Evolutionary conservation across 1,284 basidiomycete genomes (phyloP), one percentile per base, ranked within the genome.

Genomic region (Ceratobasidium sp.): DNA sequence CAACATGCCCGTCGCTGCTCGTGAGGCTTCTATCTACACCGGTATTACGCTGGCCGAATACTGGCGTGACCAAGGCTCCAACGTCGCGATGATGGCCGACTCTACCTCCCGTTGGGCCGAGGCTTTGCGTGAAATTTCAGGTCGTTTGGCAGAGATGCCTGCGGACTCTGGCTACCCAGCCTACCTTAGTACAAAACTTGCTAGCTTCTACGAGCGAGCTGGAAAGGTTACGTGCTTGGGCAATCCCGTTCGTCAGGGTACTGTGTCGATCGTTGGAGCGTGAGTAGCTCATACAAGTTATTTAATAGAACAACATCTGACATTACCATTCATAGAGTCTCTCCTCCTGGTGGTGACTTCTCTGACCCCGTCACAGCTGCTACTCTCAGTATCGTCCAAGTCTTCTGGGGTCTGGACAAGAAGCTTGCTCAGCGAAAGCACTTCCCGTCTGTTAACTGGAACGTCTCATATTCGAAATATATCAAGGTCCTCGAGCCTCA

Each of bases 1-100:
- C 78, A 99, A 99, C 89, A 99, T 99, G 98, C 98, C 98, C 82
- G 98, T 99, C 83, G 98, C 98, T 51, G 98, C 98, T 53, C 96
- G 98, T 84, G 98, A 99, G 88, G 98, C 98, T 5, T 99, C 97
- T 61, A 99, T 99, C 86, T 99, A 99, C 88, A 99, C 98, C 58
- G 98, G 98, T 84, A 99, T 99, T 88, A 99, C 98, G 0, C 91
- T 99, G 28, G 97, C 97, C 63, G 97, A 99, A 85, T 99, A 99
- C 88, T 99, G 98, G 94, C 95, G 97, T 87, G 97, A 99, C 86
- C 97, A 99, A 86, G 97, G 98, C 44, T 93, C 91, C 84, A 97
- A 99, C 84, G 97, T 99, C 44, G 93, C 97, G 70, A 99, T 99
- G 98, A 99, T 99, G 97, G 98, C 97, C 68, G 98, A 99, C 86